Evolutionary conservation across 805 yeast species (phyloP), one percentile per base, ranked within the genome.

Genomic region (Lipomyces oligophaga): DNA sequence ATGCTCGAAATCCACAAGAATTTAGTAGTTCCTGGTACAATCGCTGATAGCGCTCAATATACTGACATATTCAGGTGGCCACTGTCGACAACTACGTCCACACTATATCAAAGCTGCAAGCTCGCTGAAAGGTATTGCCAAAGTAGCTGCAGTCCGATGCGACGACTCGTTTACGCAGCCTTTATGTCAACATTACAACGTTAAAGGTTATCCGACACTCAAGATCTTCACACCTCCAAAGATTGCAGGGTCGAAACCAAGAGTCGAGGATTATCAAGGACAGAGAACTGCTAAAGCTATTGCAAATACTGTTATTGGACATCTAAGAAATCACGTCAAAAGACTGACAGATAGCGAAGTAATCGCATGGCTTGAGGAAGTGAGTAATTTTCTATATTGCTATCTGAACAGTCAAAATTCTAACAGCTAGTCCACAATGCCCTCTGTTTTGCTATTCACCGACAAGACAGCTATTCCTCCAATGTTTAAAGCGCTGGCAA

Each of bases 201-300:
- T 93, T 25, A 71, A 77, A 56, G 95, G 96, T 0, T 90, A 76
- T 65, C 98, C 98, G 6, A 85, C 97, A 0, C 64, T 93, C 25
- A 67, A 81, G 68, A 81, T 83, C 3, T 89, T 83, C 67, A 75
- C 90, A 59, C 95, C 97, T 18, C 85, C 85, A 60, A 68, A 68
- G 24, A 54, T 55, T 7, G 24, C 15, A 6, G 33, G 24, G 16
- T 15, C 25, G 3, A 22, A 10, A 27, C 56, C 51, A 19, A 55
- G 63, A 41, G 62, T 60, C 15, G 60, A 54, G 32, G 61, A 59
- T n/a, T 50, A 59, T 22, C 37, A 31, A 8, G 63, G 60, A 19
- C 60, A 51, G 26, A 72, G 95, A 56, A 70, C 72, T 13, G 66
- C 75, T 13, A 73, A 75, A 33, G 70, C 79, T 3, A 71, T 86